Evolutionary conservation across 2,329 filamentous ascomycete species (phyloP).

Genomic region (Talaromyces sp.): DNA sequence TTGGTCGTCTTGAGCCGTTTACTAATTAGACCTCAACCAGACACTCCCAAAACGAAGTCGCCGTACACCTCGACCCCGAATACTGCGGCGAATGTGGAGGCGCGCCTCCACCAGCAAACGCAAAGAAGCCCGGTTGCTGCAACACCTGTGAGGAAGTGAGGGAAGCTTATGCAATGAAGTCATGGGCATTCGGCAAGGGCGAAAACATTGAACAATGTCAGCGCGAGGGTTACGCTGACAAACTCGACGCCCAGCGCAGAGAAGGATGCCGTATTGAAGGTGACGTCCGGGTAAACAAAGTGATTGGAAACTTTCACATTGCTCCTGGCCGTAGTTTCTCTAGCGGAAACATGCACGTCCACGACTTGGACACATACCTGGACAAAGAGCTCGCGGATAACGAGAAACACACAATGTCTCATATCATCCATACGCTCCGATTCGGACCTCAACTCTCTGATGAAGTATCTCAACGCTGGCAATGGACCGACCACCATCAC

Average conservation of each 20-base stretch:
- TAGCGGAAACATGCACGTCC: conserved; percentile 94
- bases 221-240: conserved; percentile 88
- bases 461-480: conserved; percentile 56
- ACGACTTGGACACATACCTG: conserved; percentile 95
- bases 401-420: conserved; percentile 78
- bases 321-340: conserved; percentile 94
- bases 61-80: conserved; percentile 76
- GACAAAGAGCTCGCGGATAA: conserved; percentile 59
- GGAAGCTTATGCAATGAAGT: conserved; percentile 83
- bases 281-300: conserved; percentile 91
- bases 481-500: conserved; percentile 85
- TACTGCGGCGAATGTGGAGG: conserved; percentile 97
- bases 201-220: conserved; percentile 93
- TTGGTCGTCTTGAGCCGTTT: conserved; percentile 6
- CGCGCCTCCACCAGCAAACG: conserved; percentile 67
- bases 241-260: conserved; percentile 77
- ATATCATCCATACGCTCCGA: conserved; percentile 80
- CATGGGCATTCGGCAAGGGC: conserved; percentile 91
- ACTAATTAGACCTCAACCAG: conserved; percentile 36
- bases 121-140: conserved; percentile 82
- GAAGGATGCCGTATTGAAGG: conserved; percentile 96
- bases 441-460: conserved; percentile 91
- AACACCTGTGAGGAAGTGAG: conserved; percentile 96
- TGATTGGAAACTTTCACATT: conserved; percentile 97
- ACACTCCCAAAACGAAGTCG: conserved; percentile 64